Evolutionary conservation across 2,329 filamentous ascomycete genomes (phyloP), one percentile per base, ranked within the genome.

Genomic region (Fusarium piperis): DNA sequence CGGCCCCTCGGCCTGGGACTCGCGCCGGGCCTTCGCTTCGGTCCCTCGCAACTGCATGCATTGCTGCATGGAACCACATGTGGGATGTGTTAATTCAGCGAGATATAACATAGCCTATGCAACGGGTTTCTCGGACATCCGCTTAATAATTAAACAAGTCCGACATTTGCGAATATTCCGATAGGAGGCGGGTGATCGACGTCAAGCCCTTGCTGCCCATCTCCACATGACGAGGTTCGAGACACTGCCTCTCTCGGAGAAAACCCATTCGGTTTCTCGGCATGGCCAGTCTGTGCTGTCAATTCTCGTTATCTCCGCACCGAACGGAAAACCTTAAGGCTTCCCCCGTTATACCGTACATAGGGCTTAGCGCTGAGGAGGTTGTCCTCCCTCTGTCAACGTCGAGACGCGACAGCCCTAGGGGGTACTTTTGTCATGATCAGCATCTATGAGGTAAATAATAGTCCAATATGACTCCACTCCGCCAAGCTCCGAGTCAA

Each of bases 1-100:
- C 61, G 53, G 70, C 55, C 13, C 70, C 38, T 73, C 63, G 67
- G 70, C 55, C 63, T 59, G 11, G 35, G 13, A 36, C 33, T 63
- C 18, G 16, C 30, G 39, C 33, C 41, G 60, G 53, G 35, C 53
- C 26, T 12, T 61, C 39, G 33, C 44, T 58, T 26, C 70, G 70
- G 70, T 28, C 57, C 66, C 23, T 73, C 63, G 58, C 15, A 18
- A 38, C 52, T 28, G 35, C 44, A 52, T 51, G 35, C 16, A 33
- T 33, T n/a, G 62, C 23, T 18, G 10, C 23, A 60, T 39, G 48
- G 59, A 44, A 38, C 56, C 46, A 39, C 26, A n/a, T 20, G 48
- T 53, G 48, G 32, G 36, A n/a, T 12, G 30, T 26, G 38, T 53
- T 48, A 48, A 48, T 48, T 18, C 44, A 28, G 44, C 44, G 44